Evolutionary conservation across 139 green algal species (phyloP), one percentile per base, ranked within the genome.

Genomic region (Haematococcus lacustris): DNA sequence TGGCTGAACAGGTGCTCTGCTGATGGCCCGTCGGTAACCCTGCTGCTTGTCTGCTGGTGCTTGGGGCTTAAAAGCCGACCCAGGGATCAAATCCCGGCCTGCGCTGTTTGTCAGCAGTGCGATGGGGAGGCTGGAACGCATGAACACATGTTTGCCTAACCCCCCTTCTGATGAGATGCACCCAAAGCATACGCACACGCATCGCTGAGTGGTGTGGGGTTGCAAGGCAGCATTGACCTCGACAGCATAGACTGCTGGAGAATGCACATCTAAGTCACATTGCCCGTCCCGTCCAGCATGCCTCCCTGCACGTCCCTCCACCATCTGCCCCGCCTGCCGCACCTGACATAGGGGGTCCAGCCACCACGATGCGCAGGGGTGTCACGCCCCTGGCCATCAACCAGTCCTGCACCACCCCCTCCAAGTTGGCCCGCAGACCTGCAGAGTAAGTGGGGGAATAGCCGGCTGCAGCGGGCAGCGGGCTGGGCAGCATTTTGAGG

Each of bases 341-440:
- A 70, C 64, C 77, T 23, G 70, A 39, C 68, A 81, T 75, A 1
- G 81, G 81, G 21, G 81, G 78, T 6, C 81, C 81, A 33, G 40
- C 66, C 5, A 87, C 30, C n/a, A 87, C n/a, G 1, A 87, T 2
- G 0, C 78, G 67, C 51, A 87, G 53, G 3, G 81, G 81, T n/a
- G 51, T 47, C 35, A 87, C 69, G 33, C 64, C 13, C 33, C 75
- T 66, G 7, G 28, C 65, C 1, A 26, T 26, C 40, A 32, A 4
- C 67, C 67, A 72, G 32, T 72, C 47, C 25, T 34, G 7, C 35
- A 77, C 26, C 53, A 80, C 75, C 62, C 70, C 47, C 1, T 38
- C 60, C 38, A 80, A 62, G 62, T 75, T 47, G 6, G 62, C 66
- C 47, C 70, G 37, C 57, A 74, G 23, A 60, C 71, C 68, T 17